Base-by-base conservation (phyloP, 2,329 filamentous ascomycete species). In the Penicillium verrucosum region DNA sequence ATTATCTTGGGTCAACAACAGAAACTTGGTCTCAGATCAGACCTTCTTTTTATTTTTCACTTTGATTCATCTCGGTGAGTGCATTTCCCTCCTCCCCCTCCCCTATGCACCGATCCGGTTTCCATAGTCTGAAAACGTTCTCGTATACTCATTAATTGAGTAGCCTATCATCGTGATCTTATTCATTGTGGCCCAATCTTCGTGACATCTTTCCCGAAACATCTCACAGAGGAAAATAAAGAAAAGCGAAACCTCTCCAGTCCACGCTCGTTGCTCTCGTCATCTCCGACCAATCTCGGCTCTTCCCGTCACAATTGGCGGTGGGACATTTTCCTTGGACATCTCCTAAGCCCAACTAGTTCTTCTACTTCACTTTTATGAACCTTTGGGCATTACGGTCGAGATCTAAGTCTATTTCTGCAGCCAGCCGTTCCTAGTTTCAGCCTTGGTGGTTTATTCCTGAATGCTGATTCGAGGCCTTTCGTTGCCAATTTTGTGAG, bases 401-500 rank as follows among this genome's bases (percentile, higher is more conserved):
- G 60, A 58, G 51, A 59, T 64, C 54, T 63, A 53, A 65, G 56
- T 58, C 56, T 58, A 46, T 54, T 59, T 29, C 70, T 72, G 70
- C 70, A 72, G 65, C 65, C 62, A 69, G 52, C 69, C 68, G 66
- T 62, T 54, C 45, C 56, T 59, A 64, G 63, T 69, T 53, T 69
- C 69, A 69, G 62, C 54, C 54, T 61, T 53, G 43, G 60, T 68
- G 48, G 43, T 65, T 58, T 48, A 60, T 65, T 63, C 48, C 65
- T 73, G 68, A 59, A 69, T 70, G 70, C 63, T 73, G 67, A 70
- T 70, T 73, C 68, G 70, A 73, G 66, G 61, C 56, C 56, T 60
- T 62, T 66, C 64, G 61, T 68, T 62, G 54, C 60, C 62, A 58
- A 63, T 64, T 63, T 59, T 62, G 64, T 70, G 68, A 71, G 68